These are phyloP conservation scores for Mycena alexandri DNA, from an alignment of 768 basidiomycete genomes.

Conservation along the genomic window DNA sequence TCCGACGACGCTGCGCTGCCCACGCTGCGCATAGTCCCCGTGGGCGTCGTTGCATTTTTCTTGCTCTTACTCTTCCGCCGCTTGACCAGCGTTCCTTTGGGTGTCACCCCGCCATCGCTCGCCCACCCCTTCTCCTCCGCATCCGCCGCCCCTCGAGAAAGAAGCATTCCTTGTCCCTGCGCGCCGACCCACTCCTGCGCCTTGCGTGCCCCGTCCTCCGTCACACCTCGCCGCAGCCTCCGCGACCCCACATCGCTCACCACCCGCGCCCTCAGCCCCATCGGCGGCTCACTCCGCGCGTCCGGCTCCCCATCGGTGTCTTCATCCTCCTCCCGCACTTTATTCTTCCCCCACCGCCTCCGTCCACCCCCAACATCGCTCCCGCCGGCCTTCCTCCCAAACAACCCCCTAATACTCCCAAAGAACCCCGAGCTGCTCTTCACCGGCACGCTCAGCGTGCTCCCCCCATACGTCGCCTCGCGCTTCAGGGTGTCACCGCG, in stretches of 20 bases:
- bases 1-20: conserved; percentile 31
- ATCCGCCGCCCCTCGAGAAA: conserved; percentile 8
- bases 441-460: conserved; percentile 37
- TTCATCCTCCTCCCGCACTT: conserved; percentile 42
- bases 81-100: conserved; percentile 18
- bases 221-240: conserved; percentile 5
- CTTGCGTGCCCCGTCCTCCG: conserved; percentile 27
- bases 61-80: conserved; percentile 32
- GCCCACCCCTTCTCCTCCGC: conserved; percentile 34
- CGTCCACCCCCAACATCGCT: conserved; percentile 19
- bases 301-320: conserved; percentile 32
- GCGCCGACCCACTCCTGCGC: conserved; percentile 44
- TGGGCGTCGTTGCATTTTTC: conserved; percentile 3
- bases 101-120: conserved; percentile 28
- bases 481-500: conserved; percentile 33
- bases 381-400: conserved; percentile 43
- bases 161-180: conserved; percentile 25
- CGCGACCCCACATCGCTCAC: conserved; percentile 41
- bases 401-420: conserved; percentile 61
- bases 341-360: conserved; percentile 35
- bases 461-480: conserved; percentile 29
- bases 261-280: conserved; percentile 36
- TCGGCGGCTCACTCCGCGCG: conserved; percentile 29
- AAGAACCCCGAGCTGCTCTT: conserved; percentile 49
- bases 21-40: conserved; percentile 23